A percentile compares a stretch with the other conserved stretches of the same genome.
These are phyloP conservation scores for Coccinonectria pachysandricola DNA, from an alignment of 2,329 filamentous ascomycete species.

Conservation along the genomic window DNA sequence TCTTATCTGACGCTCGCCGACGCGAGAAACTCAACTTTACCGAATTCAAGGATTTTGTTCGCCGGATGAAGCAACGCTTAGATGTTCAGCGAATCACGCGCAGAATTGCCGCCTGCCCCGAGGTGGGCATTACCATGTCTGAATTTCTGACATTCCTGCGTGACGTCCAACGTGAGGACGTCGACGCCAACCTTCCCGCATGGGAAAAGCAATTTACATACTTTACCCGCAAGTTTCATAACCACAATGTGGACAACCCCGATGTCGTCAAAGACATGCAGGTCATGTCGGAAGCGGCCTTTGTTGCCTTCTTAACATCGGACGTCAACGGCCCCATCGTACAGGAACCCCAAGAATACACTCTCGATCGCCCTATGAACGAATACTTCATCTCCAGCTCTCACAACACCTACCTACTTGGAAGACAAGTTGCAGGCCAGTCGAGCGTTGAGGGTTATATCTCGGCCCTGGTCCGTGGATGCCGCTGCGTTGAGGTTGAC, in stretches of 20 bases:
- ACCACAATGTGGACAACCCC: constrained; percentile 32
- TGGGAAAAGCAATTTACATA: constrained; percentile 68
- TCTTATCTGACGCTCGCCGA: constrained; percentile 54
- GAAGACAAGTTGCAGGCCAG: constrained; percentile 77
- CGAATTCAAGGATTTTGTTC: constrained; percentile 78
- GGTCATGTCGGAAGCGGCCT: constrained; percentile 65
- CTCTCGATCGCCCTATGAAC: constrained; percentile 75
- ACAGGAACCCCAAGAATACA: constrained; percentile 48
- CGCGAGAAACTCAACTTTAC: constrained; percentile 61
- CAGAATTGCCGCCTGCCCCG: constrained; percentile 45
- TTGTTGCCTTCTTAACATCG: constrained; percentile 69
- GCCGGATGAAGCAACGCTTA: constrained; percentile 69
- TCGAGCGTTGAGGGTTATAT: constrained; percentile 97
- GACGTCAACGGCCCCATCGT: constrained; percentile 59
- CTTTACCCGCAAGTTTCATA: constrained; percentile 50
- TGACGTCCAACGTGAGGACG: constrained; percentile 64
- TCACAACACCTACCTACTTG: constrained; percentile 93
- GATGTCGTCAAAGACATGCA: constrained; percentile 35
- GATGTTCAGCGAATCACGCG: constrained; percentile 71
- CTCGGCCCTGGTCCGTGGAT: constrained; percentile 74
- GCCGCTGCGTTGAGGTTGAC: constrained; percentile 92
- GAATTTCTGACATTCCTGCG: constrained; percentile 71
- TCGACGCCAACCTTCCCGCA: constrained; percentile 50
- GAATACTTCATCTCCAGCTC: constrained; percentile 98
- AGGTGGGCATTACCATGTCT: constrained; percentile 55